Evolutionary conservation across 352 stramenopile species (phyloP).

Genomic region (Phytophthora aleatoria): DNA sequence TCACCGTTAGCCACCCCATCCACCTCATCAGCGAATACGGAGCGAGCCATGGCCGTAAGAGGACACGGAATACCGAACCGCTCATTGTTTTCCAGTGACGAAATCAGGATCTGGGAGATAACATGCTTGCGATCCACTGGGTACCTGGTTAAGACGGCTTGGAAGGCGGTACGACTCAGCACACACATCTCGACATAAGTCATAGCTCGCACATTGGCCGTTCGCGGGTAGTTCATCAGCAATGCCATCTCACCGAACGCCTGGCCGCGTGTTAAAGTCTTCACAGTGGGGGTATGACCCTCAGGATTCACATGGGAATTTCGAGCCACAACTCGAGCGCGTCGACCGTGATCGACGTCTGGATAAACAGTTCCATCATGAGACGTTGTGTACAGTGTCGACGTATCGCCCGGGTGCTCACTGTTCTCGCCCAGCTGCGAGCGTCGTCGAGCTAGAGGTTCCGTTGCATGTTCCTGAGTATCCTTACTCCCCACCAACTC

Average conservation of each 20-base stretch:
- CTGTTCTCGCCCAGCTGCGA: constrained; percentile 11
- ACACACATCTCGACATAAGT: constrained; percentile 60
- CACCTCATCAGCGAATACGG: constrained; percentile 26
- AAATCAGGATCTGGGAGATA: constrained; percentile 40
- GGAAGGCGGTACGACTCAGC: constrained; percentile 39
- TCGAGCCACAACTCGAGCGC: constrained; percentile 4
- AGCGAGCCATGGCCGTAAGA: constrained; percentile 32
- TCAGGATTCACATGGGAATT: constrained; percentile 20
- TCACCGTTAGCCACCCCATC: constrained; percentile 11
- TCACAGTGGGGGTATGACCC: constrained; percentile 8
- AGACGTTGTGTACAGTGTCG: constrained; percentile 30
- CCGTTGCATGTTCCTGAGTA: constrained; percentile 30
- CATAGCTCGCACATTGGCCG: constrained; percentile 43
- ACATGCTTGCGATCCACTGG: constrained; percentile 38
- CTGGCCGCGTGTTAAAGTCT: constrained; percentile 34
- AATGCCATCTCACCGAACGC: constrained; percentile 59
- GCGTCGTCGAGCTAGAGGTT: constrained; percentile 23
- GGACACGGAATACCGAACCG: constrained; percentile 31
- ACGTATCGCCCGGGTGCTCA: constrained; percentile 17
- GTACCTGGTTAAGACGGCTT: constrained; percentile 36
- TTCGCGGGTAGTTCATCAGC: constrained; percentile 52
- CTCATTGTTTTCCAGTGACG: constrained; percentile 43
- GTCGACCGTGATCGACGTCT: constrained; percentile 14
- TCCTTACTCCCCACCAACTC: constrained; percentile 38
- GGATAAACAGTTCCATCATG: constrained; percentile 27